Conservation (phyloP, 495 filamentous ascomycete species). For the Neurospora terricola region DNA sequence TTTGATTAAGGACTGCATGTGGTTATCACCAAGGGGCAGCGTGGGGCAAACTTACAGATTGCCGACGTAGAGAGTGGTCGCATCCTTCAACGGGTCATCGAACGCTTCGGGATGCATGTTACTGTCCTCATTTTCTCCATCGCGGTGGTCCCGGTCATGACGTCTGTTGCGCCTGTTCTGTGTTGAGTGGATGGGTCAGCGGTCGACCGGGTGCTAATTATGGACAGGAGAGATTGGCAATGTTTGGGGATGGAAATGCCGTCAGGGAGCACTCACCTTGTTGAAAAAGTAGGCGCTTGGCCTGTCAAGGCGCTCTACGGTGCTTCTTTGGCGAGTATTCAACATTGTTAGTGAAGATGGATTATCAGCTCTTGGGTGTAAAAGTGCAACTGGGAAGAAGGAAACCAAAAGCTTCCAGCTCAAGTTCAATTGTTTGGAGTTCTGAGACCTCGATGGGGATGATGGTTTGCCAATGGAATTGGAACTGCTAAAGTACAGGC, state of each 20-base stretch:
- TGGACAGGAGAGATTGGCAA: neutral
- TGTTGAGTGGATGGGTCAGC: conserved; percentile 4
- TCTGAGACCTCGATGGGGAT: neutral
- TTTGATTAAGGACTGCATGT: neutral
- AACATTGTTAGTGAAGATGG: conserved; percentile 1
- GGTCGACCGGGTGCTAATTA: neutral
- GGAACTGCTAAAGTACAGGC: neutral
- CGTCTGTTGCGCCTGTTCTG: conserved; percentile 52
- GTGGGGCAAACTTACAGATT: conserved; percentile 60
- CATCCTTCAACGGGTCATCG: conserved; percentile 69
- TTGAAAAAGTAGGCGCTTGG: conserved; percentile 80
- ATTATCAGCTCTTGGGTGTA: neutral
- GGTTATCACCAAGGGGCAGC: neutral
- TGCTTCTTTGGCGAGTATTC: conserved; percentile 35
- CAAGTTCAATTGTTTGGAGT: neutral
- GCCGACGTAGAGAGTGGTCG: conserved; percentile 93
- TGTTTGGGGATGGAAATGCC: neutral
- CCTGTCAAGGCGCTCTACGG: conserved; percentile 78
- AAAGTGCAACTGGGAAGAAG: conserved; percentile 3
- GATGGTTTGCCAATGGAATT: neutral
- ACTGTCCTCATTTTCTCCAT: conserved; percentile 36
- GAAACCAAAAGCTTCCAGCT: neutral
- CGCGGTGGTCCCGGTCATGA: conserved; percentile 50
- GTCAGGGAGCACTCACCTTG: conserved; percentile 44
- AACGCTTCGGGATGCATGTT: conserved; percentile 43